Conservation (phyloP, 108 stramenopile species). For the Nitzschia inconspicua region DNA sequence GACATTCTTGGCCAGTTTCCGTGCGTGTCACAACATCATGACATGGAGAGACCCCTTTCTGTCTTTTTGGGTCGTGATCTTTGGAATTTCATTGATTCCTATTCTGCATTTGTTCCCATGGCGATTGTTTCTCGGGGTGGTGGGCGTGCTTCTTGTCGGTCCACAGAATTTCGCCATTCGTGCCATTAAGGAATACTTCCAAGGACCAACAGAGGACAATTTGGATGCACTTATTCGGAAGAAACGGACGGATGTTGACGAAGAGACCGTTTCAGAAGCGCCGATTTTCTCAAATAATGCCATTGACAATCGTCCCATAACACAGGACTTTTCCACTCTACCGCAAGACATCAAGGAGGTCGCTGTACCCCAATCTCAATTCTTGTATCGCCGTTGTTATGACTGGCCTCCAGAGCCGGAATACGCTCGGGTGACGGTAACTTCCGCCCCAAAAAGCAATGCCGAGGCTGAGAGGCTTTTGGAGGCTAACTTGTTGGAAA, state of each 20-base stretch:
- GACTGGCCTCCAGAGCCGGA: slow-evolving; percentile 63
- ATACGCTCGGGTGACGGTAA: slow-evolving; percentile 19
- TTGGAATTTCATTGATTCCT: slow-evolving; percentile 7
- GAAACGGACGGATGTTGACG: too few species aligned
- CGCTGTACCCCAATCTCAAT: slow-evolving; percentile 45
- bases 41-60: slow-evolving; percentile 56
- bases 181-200: not conserved
- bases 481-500: too few species aligned
- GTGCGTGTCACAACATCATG: slow-evolving; percentile 43
- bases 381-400: slow-evolving; percentile 42
- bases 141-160: slow-evolving; percentile 39
- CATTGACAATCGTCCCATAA: slow-evolving; percentile 9
- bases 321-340: not conserved
- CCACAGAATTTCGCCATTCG: slow-evolving; percentile 28
- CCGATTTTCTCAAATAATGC: slow-evolving; percentile 2
- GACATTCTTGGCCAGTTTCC: slow-evolving; percentile 9
- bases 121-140: slow-evolving; percentile 5
- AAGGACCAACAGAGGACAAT: not conserved
- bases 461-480: too few species aligned
- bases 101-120: not conserved
- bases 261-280: too few species aligned
- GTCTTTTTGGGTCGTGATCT: slow-evolving; percentile 37
- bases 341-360: slow-evolving; percentile 28
- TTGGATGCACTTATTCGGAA: too few species aligned
- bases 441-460: too few species aligned